Evolutionary conservation across 192 early-diverging fungal genomes (phyloP).

Genomic region (Endogone sp.): DNA sequence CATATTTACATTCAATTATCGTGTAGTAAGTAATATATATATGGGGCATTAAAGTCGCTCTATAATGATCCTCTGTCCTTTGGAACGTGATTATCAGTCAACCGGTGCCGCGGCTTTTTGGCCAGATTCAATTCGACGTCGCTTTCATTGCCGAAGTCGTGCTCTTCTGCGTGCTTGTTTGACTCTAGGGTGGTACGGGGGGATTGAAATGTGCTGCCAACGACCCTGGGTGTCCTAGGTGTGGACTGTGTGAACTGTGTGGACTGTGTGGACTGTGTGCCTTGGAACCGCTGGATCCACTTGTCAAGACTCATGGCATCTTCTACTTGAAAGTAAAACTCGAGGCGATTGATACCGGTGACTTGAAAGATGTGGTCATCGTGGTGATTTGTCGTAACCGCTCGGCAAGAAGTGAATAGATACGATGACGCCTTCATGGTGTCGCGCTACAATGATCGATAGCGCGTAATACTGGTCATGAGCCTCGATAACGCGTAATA

Average conservation of each 20-base stretch:
- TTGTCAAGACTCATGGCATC: background rate
- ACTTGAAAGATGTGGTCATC: background rate
- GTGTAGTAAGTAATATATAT: too few species aligned
- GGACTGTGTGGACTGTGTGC: background rate
- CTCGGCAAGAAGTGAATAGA: background rate
- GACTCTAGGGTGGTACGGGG: background rate
- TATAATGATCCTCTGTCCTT: background rate
- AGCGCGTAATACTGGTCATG: background rate
- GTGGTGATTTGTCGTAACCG: background rate
- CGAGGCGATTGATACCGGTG: background rate
- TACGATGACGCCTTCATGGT: background rate
- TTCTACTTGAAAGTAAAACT: background rate
- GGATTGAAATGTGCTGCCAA: background rate
- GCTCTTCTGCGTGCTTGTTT: background rate
- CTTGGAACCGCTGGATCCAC: background rate
- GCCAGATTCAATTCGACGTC: background rate
- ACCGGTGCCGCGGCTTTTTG: background rate
- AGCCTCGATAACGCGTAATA: background rate
- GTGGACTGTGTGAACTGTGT: too few species aligned
- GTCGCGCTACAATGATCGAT: background rate
- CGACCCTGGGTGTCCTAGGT: too few species aligned
- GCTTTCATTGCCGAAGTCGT: background rate
- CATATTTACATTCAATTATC: background rate
- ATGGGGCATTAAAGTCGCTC: too few species aligned
- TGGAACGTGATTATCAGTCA: background rate